A percentile compares a stretch with the other conserved stretches of the same genome.
These are phyloP conservation scores for Botryosphaeria dothidea DNA, from an alignment of 2,329 filamentous ascomycete genomes.

Conservation along the genomic window DNA sequence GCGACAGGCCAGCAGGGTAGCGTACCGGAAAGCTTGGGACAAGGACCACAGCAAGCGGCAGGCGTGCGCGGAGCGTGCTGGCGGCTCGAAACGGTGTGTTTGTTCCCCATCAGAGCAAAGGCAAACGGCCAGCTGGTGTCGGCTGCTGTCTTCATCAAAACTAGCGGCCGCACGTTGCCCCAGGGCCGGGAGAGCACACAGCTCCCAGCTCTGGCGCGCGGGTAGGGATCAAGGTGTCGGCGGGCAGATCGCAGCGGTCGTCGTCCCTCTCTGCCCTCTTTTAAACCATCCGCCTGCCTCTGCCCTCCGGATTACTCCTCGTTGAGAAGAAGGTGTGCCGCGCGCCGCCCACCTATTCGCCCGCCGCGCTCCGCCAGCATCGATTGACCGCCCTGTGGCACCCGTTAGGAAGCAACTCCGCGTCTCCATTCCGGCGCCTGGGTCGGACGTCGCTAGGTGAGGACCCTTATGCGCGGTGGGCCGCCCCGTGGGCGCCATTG, in stretches of 20 bases:
- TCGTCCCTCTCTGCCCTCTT: not conserved
- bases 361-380: not conserved
- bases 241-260: not conserved
- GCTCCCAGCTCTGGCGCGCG: not conserved
- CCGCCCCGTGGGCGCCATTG: slow-evolving; percentile 9
- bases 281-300: not conserved
- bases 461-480: slow-evolving; percentile 16
- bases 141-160: slow-evolving; percentile 2
- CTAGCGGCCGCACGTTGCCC: slow-evolving; percentile 18
- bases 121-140: not conserved
- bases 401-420: slow-evolving; percentile 18
- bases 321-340: not conserved
- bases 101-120: not conserved
- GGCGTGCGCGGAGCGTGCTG: not conserved
- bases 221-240: not conserved
- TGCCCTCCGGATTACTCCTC: not conserved
- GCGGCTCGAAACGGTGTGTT: slow-evolving; percentile 11
- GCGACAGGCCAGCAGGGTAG: slow-evolving; percentile 8
- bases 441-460: not conserved
- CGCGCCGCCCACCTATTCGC: not conserved
- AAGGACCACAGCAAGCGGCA: not conserved
- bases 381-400: slow-evolving; percentile 1
- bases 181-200: not conserved
- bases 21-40: slow-evolving; percentile 16
- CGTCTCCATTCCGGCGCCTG: slow-evolving; percentile 2